Evolutionary conservation across 495 filamentous ascomycete genomes (phyloP).

Genomic region (Rusavskia elegans): DNA sequence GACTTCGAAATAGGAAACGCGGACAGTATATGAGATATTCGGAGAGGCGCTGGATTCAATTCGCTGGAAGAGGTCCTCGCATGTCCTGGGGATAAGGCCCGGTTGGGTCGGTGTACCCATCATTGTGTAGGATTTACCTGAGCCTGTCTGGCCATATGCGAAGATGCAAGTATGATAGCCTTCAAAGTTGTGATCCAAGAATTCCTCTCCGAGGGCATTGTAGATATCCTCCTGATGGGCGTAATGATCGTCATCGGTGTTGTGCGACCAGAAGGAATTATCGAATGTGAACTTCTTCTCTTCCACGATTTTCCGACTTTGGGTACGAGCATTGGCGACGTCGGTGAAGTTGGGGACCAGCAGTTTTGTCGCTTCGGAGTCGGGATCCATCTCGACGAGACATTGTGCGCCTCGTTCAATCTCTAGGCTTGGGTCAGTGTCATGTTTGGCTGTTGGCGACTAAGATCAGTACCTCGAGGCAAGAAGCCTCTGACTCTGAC

Average conservation of each 20-base stretch:
- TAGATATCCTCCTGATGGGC: constrained; percentile 88
- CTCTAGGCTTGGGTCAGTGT: constrained; percentile 34
- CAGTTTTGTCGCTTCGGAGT: constrained; percentile 65
- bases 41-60: constrained; percentile 73
- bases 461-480: constrained; percentile 51
- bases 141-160: constrained; percentile 95
- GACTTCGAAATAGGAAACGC: constrained; percentile 96
- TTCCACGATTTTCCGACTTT: constrained; percentile 61
- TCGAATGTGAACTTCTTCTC: constrained; percentile 92
- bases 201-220: constrained; percentile 86
- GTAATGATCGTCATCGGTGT: constrained; percentile 56
- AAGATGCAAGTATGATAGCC: constrained; percentile 99
- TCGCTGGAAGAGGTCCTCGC: constrained; percentile 87
- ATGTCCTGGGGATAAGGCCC: constrained; percentile 92
- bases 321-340: constrained; percentile 47
- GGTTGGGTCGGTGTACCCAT: constrained; percentile 85
- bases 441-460: not conserved
- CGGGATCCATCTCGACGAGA: constrained; percentile 78
- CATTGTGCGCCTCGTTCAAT: constrained; percentile 64
- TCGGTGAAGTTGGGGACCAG: constrained; percentile 48
- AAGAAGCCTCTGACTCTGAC: constrained; percentile 85
- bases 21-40: constrained; percentile 88
- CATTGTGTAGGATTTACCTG: constrained; percentile 98
- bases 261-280: constrained; percentile 93
- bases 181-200: constrained; percentile 97